A percentile compares a stretch with the other conserved stretches of the same genome.
phyloP scores from a whole-genome alignment of 805 yeast genomes.

The Ogataea wickerhamii region DNA sequence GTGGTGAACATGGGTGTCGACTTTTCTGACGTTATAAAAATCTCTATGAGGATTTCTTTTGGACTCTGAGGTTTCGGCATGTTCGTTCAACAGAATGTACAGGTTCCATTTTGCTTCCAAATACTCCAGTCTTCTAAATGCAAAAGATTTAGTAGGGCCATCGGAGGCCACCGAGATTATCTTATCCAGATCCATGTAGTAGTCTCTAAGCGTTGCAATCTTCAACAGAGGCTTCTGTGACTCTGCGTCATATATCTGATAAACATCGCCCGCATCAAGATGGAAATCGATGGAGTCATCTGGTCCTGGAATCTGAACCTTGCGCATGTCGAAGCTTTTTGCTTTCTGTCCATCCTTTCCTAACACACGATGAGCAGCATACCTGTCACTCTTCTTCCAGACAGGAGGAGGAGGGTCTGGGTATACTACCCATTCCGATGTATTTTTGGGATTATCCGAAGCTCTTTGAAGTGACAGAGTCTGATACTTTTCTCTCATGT shows the following conservation, averaged over 20 bases:
- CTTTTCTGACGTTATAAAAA: constrained; percentile 93
- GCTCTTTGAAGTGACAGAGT: constrained; percentile 67
- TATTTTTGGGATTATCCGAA: constrained; percentile 80
- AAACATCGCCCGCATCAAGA: constrained; percentile 64
- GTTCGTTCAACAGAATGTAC: constrained; percentile 83
- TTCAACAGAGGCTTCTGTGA: constrained; percentile 41
- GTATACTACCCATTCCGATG: constrained; percentile 68
- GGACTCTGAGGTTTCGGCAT: constrained; percentile 85
- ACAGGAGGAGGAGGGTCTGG: constrained; percentile 95
- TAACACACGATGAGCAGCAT: constrained; percentile 11
- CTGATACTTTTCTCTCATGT: constrained; percentile 74
- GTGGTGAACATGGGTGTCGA: constrained; percentile 98
- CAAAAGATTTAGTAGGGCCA: constrained; percentile 96
- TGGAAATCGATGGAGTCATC: constrained; percentile 40
- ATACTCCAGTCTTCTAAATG: constrained; percentile 88
- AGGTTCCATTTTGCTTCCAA: constrained; percentile 96
- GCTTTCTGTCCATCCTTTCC: constrained; percentile 34
- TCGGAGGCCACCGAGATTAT: constrained; percentile 77
- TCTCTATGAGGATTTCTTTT: constrained; percentile 96
- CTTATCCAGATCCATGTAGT: constrained; percentile 75
- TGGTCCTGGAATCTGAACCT: constrained; percentile 52
- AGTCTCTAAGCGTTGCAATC: constrained; percentile 84
- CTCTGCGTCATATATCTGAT: constrained; percentile 38
- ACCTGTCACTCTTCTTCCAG: constrained; percentile 48
- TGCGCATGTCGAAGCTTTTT: constrained; percentile 55